Base-by-base conservation (phyloP, 192 early-diverging fungal species). In the Coemansia sp. region DNA sequence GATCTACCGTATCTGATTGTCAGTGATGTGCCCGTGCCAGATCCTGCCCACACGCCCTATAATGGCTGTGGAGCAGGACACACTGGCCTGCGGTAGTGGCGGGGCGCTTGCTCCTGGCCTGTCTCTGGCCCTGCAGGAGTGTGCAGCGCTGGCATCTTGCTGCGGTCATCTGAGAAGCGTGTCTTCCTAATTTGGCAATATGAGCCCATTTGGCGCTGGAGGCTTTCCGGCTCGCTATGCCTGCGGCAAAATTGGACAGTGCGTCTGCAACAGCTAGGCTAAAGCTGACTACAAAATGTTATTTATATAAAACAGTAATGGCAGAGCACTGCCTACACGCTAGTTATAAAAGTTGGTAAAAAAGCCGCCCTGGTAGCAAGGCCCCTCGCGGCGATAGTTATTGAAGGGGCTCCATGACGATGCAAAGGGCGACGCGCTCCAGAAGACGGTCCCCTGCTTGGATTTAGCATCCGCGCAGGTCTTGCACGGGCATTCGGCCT, bases 321-420 rank as follows among this genome's bases (percentile, higher is more conserved):
- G 31, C 31, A 31, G 31, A 3, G 31, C 31, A 31, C 31, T 31
- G 51, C 51, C 51, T 55, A 55, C 51, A 7, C 26, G 23, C 21
- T 55, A 55, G 62, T 50, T 66, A 26, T 69, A 66, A 69, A 81
- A 81, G 69, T 81, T 81, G 31, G 65, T 69, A 45, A 81, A 81
- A 66, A 81, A 81, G 55, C 73, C 64, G 39, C 78, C 70, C 24
- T 31, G 64, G 66, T 81, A 81, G 73, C 78, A 81, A 9, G 73
- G 66, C 28, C 69, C 78, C 26, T 75, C 78, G 23, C 78, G 78
- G 40, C 73, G 73, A 66, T 81, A 81, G 69, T 81, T 81, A 63
- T 81, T 81, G 78, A 81, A 81, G 23, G 78, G 78, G 57, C 78
- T 81, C 78, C 78, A 81, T n/a, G 78, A 58, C 23, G 78, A 81